Percentiles rank a stretch among this genome's conserved stretches.
Evolutionary conservation across 2,329 filamentous ascomycete species (phyloP).

Genomic region (Alternaria arbusti): DNA sequence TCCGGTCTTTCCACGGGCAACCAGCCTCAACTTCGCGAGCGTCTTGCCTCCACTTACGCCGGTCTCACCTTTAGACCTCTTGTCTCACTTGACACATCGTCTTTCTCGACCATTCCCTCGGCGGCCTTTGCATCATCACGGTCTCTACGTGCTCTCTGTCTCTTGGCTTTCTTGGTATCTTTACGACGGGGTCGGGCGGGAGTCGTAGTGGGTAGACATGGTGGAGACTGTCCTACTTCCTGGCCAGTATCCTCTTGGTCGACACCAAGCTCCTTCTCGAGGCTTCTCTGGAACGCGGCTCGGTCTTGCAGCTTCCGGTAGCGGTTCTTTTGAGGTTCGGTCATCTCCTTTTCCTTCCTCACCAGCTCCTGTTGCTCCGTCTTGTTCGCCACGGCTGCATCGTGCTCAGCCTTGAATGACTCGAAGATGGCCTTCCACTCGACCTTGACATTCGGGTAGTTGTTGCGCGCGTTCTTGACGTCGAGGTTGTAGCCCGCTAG

Average conservation of each 20-base stretch:
- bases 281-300: background rate
- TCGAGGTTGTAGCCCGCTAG: conserved; percentile 9
- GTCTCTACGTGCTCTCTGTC: background rate
- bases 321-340: background rate
- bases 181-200: background rate
- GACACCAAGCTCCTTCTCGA: background rate
- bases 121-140: background rate
- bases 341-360: background rate
- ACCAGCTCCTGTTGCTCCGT: background rate
- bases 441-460: background rate
- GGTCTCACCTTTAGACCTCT: background rate
- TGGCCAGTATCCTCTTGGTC: background rate
- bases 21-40: background rate
- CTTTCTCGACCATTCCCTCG: background rate
- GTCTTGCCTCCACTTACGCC: background rate
- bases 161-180: background rate
- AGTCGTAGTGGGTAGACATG: background rate
- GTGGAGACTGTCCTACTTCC: background rate
- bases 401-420: background rate
- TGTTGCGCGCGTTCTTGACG: conserved; percentile 14
- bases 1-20: background rate
- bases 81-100: background rate
- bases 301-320: background rate
- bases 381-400: background rate
- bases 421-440: background rate